These are phyloP conservation scores for Moniliophthora roreri DNA, from an alignment of 1,284 basidiomycete genomes.

Conservation along the genomic window DNA sequence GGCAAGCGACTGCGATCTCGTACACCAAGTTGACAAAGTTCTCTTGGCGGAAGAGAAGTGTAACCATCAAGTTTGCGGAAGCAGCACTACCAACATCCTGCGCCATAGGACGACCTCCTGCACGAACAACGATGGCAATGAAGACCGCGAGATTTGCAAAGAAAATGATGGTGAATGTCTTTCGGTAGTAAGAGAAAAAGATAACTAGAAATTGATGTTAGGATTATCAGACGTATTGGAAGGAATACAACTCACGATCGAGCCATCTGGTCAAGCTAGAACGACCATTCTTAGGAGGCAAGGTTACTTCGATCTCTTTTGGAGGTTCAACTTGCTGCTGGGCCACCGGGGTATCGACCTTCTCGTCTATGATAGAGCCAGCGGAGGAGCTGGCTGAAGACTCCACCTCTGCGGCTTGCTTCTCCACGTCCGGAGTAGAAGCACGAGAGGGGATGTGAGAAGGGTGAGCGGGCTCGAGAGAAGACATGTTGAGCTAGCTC, in stretches of 20 bases:
- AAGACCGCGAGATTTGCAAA: conserved; percentile 21
- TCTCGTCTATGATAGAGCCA: no score
- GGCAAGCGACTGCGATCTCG: conserved; percentile 29
- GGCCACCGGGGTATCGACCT: no score
- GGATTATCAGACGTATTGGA: neutral
- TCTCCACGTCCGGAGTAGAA: no score
- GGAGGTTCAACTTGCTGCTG: neutral
- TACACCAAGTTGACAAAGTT: conserved; percentile 35
- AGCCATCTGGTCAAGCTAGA: conserved; percentile 19
- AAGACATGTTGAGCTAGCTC: no score
- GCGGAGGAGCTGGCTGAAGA: no score
- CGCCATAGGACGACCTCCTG: conserved; percentile 24
- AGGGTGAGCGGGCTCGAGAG: no score
- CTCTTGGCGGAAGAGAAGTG: conserved; percentile 36
- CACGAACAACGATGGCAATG: conserved; percentile 15
- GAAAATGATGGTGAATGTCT: conserved; percentile 28
- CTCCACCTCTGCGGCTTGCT: no score
- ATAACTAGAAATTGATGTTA: conserved; percentile 25
- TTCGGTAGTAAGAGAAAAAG: conserved; percentile 26
- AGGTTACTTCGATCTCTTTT: neutral
- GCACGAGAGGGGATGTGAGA: no score
- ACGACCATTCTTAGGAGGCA: conserved; percentile 14
- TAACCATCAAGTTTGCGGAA: conserved; percentile 34
- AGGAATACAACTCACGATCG: conserved; percentile 11
- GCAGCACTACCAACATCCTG: conserved; percentile 31